Conservation (phyloP, 192 early-diverging fungal species). For the Backusella tuberculispora region DNA sequence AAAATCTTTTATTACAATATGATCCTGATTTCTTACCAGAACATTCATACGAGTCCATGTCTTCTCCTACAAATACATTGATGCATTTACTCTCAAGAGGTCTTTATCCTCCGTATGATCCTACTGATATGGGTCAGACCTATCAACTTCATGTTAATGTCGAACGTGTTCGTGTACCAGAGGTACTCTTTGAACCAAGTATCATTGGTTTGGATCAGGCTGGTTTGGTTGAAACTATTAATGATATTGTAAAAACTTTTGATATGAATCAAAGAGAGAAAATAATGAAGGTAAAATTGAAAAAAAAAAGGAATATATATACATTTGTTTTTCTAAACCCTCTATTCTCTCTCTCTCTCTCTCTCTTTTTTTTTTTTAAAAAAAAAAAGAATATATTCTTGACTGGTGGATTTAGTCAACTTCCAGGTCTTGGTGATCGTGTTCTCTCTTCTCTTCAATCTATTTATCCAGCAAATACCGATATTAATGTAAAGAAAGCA, state of each 20-base stretch:
- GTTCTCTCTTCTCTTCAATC: constrained; percentile 63
- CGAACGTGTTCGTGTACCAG: constrained; percentile 89
- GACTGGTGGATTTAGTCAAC: constrained; percentile 76
- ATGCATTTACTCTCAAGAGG: constrained; percentile 77
- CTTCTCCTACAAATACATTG: constrained; percentile 69
- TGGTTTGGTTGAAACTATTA: constrained; percentile 80
- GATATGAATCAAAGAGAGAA: constrained; percentile 45
- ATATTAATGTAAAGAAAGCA: constrained; percentile 61
- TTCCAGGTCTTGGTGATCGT: constrained; percentile 68
- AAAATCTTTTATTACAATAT: constrained; percentile 68
- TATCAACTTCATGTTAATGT: constrained; percentile 90
- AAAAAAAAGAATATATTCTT: constrained; percentile 64
- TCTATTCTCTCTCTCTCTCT: background rate
- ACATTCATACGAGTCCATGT: constrained; percentile 68
- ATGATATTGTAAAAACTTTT: constrained; percentile 64
- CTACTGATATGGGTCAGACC: constrained; percentile 64
- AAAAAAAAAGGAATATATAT: background rate
- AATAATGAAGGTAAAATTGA: constrained; percentile 57
- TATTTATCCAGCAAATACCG: constrained; percentile 63
- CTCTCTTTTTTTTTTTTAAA: background rate
- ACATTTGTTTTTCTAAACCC: background rate
- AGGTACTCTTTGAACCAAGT: constrained; percentile 87
- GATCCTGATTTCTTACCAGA: constrained; percentile 79
- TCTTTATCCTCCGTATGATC: constrained; percentile 56
- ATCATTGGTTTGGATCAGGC: constrained; percentile 89